Percentiles rank a stretch among this genome's conserved stretches.
Conservation (phyloP, 345 rosid genomes). For the Turnera subulata region DNA sequence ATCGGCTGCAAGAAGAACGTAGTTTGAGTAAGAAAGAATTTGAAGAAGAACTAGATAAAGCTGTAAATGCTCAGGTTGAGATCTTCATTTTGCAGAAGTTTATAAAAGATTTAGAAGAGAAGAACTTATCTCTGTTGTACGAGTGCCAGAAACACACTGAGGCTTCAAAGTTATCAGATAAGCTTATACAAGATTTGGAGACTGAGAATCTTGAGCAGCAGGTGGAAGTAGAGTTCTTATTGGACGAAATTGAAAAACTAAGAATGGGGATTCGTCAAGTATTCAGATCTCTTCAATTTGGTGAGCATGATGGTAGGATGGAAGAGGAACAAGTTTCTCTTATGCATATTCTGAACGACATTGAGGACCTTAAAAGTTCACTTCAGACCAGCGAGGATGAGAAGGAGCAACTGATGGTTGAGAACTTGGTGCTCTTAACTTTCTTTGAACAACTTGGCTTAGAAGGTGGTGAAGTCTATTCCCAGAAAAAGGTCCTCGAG, state of each 20-base stretch:
- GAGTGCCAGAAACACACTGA: conserved; percentile 33
- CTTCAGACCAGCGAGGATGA: conserved; percentile 49
- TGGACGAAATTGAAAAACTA: conserved; percentile 27
- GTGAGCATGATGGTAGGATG: conserved; percentile 30
- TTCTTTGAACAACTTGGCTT: conserved; percentile 45
- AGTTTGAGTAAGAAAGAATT: conserved; percentile 41
- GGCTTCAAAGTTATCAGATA: conserved; percentile 25
- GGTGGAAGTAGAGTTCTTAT: conserved; percentile 27
- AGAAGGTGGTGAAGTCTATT: conserved; percentile 49
- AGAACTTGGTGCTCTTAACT: conserved; percentile 67
- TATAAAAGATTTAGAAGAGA: conserved; percentile 30
- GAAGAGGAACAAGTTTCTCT: conserved; percentile 44
- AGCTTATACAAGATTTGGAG: conserved; percentile 27
- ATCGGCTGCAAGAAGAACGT: conserved; percentile 62
- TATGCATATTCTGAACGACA: conserved; percentile 45
- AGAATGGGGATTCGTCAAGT: conserved; percentile 24
- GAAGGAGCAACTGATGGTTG: conserved; percentile 57
- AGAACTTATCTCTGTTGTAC: conserved; percentile 23
- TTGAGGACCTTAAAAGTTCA: conserved; percentile 52
- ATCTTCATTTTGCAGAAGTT: conserved; percentile 31
- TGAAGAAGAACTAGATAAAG: conserved; percentile 78
- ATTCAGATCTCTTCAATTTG: conserved; percentile 52
- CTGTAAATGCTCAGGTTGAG: conserved; percentile 33
- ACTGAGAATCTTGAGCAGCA: conserved; percentile 33
- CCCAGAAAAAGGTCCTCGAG: conserved; percentile 39